Conservation (phyloP, 192 early-diverging fungal species). For the Coemansia erecta region DNA sequence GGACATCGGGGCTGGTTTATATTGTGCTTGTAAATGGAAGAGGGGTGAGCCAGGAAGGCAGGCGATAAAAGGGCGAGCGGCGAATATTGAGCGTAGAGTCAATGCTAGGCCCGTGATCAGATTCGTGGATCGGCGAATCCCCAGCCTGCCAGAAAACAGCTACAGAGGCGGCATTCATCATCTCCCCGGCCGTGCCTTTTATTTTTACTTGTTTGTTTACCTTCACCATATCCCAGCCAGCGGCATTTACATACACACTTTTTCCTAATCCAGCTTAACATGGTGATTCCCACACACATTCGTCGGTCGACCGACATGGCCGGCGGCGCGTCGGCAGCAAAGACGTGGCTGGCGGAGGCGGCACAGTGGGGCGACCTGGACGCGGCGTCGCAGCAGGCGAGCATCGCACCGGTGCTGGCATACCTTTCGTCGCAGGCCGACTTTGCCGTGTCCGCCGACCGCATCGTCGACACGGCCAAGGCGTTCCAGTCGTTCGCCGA, state of each 20-base stretch:
- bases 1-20: background rate
- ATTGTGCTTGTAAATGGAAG: background rate
- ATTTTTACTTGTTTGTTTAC: too few relatives aligned
- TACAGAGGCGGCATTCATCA: too few relatives aligned
- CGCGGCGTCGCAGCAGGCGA: background rate
- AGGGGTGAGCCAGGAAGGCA: background rate
- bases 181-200: too few relatives aligned
- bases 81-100: too few relatives aligned
- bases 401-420: conserved; percentile 1
- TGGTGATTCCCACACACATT: conserved; percentile 6
- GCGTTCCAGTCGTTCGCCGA: conserved; percentile 40
- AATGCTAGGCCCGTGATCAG: too few relatives aligned
- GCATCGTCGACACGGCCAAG: conserved; percentile 24
- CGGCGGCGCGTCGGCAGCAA: background rate
- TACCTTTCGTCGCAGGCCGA: background rate
- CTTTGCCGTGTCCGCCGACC: conserved; percentile 3
- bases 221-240: too few relatives aligned
- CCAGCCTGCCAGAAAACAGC: too few relatives aligned
- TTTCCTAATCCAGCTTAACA: background rate
- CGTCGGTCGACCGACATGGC: conserved; percentile 1
- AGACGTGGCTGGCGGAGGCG: background rate
- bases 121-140: too few relatives aligned
- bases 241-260: background rate
- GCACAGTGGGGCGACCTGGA: background rate
- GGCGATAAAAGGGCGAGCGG: background rate